Evolutionary conservation across 1,284 basidiomycete species (phyloP).

Genomic region (Schizophyllum commune): DNA sequence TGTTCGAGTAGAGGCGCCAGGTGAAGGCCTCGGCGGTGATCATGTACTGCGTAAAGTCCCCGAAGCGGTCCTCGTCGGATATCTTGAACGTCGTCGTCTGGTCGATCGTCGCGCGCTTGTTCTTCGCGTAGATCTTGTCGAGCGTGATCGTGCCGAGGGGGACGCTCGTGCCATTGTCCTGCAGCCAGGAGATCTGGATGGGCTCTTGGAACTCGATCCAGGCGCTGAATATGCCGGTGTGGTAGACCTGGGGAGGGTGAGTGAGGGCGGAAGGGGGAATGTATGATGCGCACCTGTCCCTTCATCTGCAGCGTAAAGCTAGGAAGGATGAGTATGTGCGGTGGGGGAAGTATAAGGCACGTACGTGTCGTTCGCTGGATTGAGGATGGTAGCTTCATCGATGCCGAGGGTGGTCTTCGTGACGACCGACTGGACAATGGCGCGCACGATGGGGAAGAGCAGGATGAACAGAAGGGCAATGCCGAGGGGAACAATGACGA

Average conservation of each 20-base stretch:
- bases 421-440: conserved; percentile 56
- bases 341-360: conserved; percentile 15
- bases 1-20: conserved; percentile 56
- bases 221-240: conserved; percentile 54
- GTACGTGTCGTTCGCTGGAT: conserved; percentile 46
- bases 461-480: conserved; percentile 59
- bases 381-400: conserved; percentile 39
- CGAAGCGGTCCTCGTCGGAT: conserved; percentile 44
- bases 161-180: conserved; percentile 32
- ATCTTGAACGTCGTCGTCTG: conserved; percentile 52
- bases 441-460: conserved; percentile 55
- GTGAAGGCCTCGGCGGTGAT: conserved; percentile 67
- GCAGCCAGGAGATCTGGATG: conserved; percentile 49
- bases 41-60: conserved; percentile 48
- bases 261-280: conserved; percentile 20
- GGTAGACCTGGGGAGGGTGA: conserved; percentile 34
- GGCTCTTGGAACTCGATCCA: conserved; percentile 48
- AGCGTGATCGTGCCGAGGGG: conserved; percentile 45
- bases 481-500: conserved; percentile 45
- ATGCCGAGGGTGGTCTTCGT: conserved; percentile 46
- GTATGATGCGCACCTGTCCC: conserved; percentile 29
- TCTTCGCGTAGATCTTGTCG: conserved; percentile 33
- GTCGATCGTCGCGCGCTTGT: conserved; percentile 51
- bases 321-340: conserved; percentile 2
- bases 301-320: conserved; percentile 44